Conservation (phyloP, 2,329 filamentous ascomycete species). For the Anthostomella pinea region DNA sequence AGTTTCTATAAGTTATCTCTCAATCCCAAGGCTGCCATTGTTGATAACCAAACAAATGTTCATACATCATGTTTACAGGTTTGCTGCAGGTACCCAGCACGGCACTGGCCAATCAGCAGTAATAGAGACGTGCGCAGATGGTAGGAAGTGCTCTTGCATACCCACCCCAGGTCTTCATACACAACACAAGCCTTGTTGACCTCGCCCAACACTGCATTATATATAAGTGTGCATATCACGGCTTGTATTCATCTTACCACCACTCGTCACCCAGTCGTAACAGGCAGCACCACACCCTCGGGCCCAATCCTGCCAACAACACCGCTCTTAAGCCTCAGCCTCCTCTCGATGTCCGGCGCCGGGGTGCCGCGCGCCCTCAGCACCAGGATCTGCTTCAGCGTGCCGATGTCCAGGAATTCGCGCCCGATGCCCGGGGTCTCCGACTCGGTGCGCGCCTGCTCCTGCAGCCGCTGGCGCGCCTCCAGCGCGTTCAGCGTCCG, state of each 20-base stretch:
- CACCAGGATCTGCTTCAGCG: conserved; percentile 44
- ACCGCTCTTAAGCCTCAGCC: conserved; percentile 43
- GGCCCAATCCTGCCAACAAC: conserved; percentile 45
- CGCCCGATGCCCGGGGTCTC: conserved; percentile 40
- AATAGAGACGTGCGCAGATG: too few relatives aligned
- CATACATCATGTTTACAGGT: too few relatives aligned
- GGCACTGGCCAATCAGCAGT: too few relatives aligned
- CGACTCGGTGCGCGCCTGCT: conserved; percentile 43
- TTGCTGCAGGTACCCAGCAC: too few relatives aligned
- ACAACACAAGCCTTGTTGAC: too few relatives aligned
- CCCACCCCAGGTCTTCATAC: too few relatives aligned
- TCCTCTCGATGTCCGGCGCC: conserved; percentile 43
- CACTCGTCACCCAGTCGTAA: conserved; percentile 15
- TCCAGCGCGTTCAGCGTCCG: conserved; percentile 49
- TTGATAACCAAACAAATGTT: too few relatives aligned
- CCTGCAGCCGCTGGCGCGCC: conserved; percentile 44
- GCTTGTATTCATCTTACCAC: not conserved
- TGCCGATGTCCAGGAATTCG: conserved; percentile 47
- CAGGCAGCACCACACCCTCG: conserved; percentile 37
- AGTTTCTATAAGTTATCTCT: too few relatives aligned
- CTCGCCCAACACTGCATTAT: not conserved
- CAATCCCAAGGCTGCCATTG: too few relatives aligned
- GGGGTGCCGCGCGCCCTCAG: conserved; percentile 41
- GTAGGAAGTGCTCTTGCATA: too few relatives aligned
- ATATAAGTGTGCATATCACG: not conserved